Percentiles rank a stretch among this genome's conserved stretches.
phyloP scores from a whole-genome alignment of 2,329 filamentous ascomycete genomes.

The Pseudogymnoascus sp. region DNA sequence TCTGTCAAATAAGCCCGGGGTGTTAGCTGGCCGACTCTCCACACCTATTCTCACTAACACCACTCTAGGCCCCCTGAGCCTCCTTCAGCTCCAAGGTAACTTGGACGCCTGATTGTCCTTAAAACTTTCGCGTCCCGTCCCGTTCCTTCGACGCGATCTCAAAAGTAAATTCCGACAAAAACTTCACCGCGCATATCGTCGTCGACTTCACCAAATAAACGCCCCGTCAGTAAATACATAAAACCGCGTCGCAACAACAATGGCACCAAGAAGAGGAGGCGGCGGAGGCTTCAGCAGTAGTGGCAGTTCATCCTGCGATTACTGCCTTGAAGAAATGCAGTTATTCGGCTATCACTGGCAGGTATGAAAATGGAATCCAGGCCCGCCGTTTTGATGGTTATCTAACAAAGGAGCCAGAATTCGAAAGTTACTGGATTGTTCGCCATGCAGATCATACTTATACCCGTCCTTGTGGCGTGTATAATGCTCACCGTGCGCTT shows the following conservation, averaged over 20 bases:
- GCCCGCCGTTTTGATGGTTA: background rate
- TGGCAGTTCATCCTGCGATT: background rate
- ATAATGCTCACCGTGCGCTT: background rate
- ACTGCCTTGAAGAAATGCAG: background rate
- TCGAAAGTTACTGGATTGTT: background rate
- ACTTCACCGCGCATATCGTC: background rate
- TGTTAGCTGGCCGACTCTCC: background rate
- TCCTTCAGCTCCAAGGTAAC: background rate
- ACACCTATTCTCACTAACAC: background rate
- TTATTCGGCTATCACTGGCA: background rate
- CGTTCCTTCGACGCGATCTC: background rate
- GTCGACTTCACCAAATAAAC: background rate
- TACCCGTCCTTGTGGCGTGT: background rate
- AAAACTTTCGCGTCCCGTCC: background rate
- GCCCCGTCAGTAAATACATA: background rate
- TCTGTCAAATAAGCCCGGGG: constrained; percentile 1
- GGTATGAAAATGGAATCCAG: background rate
- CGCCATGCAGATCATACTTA: background rate
- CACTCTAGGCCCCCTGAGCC: background rate
- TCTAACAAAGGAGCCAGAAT: background rate
- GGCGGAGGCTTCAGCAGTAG: background rate
- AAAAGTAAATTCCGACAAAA: background rate
- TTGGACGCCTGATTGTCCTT: background rate
- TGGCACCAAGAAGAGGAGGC: constrained; percentile 3
- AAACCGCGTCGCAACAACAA: background rate